A percentile compares a stretch with the other conserved stretches of the same genome.
Evolutionary conservation across 768 basidiomycete species (phyloP).

Genomic region (Mycena venus): DNA sequence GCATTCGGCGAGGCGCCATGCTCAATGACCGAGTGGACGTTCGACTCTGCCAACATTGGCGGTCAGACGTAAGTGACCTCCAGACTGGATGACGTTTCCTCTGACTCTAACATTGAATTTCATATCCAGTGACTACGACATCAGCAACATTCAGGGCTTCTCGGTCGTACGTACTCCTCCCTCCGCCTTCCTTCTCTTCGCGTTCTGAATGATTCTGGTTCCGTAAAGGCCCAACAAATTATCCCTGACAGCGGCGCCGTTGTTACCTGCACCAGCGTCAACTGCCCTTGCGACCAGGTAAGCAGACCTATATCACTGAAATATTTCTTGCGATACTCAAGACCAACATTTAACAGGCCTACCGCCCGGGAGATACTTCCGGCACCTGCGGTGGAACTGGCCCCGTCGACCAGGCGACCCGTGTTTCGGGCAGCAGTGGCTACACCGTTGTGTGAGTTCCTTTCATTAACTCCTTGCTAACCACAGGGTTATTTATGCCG

Average conservation of each 20-base stretch:
- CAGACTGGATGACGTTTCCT: not conserved
- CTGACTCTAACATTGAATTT: not conserved
- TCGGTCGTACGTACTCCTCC: slow-evolving; percentile 11
- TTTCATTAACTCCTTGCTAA: not conserved
- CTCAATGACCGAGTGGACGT: slow-evolving; percentile 25
- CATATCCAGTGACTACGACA: slow-evolving; percentile 26
- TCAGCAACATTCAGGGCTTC: slow-evolving; percentile 33
- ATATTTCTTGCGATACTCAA: not conserved
- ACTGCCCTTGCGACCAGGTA: slow-evolving; percentile 24
- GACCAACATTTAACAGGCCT: not conserved
- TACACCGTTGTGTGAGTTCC: slow-evolving; percentile 15
- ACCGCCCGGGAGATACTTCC: slow-evolving; percentile 18
- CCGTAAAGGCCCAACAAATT: slow-evolving; percentile 21
- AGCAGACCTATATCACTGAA: not conserved
- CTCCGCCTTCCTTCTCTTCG: not conserved
- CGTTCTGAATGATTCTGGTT: not conserved
- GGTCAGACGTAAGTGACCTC: not conserved
- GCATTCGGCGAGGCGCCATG: slow-evolving; percentile 17
- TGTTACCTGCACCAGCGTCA: slow-evolving; percentile 22
- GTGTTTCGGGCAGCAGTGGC: not conserved
- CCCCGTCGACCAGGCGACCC: slow-evolving; percentile 15
- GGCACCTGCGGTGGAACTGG: slow-evolving; percentile 24
- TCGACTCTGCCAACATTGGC: slow-evolving; percentile 14
- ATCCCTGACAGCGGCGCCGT: not conserved
- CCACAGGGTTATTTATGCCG: not conserved